phyloP scores from a whole-genome alignment of 495 filamentous ascomycete species.

The Neurospora sp. region DNA sequence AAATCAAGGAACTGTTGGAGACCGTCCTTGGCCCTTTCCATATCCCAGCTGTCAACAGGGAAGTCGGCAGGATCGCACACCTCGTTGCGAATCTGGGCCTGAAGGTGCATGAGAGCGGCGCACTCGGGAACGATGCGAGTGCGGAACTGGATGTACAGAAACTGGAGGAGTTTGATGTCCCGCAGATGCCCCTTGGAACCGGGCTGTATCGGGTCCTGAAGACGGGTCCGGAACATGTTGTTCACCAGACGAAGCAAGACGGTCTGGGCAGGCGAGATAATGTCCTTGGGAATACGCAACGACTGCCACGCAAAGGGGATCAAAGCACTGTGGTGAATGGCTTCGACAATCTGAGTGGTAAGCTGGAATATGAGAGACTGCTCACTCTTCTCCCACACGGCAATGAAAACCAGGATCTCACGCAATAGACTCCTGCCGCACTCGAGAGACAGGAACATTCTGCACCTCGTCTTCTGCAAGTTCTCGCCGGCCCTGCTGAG shows the following conservation, averaged over 20 bases:
- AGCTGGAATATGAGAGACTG: slow-evolving; percentile 89
- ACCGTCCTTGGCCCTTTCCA: slow-evolving; percentile 77
- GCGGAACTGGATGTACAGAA: slow-evolving; percentile 84
- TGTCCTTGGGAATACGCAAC: slow-evolving; percentile 87
- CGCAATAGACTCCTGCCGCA: slow-evolving; percentile 78
- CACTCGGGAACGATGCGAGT: slow-evolving; percentile 86
- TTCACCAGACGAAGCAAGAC: slow-evolving; percentile 84
- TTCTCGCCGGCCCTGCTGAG: slow-evolving; percentile 51
- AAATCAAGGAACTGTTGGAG: slow-evolving; percentile 90
- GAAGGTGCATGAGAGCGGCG: slow-evolving; percentile 82
- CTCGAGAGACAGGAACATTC: slow-evolving; percentile 76
- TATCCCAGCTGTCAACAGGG: slow-evolving; percentile 90
- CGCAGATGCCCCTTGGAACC: slow-evolving; percentile 37
- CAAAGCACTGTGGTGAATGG: slow-evolving; percentile 74
- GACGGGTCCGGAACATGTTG: slow-evolving; percentile 65
- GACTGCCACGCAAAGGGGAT: slow-evolving; percentile 84
- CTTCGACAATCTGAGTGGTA: slow-evolving; percentile 90
- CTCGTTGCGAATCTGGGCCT: slow-evolving; percentile 66
- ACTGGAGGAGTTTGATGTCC: slow-evolving; percentile 59
- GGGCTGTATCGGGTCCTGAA: slow-evolving; percentile 48
- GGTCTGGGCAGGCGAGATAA: slow-evolving; percentile 87
- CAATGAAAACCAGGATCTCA: slow-evolving; percentile 89
- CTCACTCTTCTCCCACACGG: slow-evolving; percentile 88
- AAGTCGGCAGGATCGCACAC: slow-evolving; percentile 57
- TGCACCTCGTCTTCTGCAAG: slow-evolving; percentile 75